Evolutionary conservation across 805 yeast genomes (phyloP), one percentile per base, ranked within the genome.

Genomic region (Candida maris): DNA sequence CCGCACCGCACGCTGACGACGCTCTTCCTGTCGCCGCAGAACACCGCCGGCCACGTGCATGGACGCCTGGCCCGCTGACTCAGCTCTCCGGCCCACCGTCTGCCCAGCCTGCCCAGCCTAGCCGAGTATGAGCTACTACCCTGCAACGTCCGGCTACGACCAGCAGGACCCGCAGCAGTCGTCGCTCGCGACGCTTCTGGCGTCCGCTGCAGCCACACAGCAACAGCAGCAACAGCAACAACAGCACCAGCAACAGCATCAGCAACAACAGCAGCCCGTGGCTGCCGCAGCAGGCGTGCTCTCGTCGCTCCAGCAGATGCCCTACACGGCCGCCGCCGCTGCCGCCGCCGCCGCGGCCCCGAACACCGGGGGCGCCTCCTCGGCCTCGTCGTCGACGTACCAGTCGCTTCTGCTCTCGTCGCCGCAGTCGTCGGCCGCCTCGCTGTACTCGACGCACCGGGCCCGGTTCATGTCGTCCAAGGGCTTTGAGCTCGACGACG

Each of bases 401-500:
- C 54, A 49, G 33, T 50, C 56, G 12, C 31, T 52, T 38, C 39
- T 50, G 12, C 37, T 45, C 17, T 52, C 56, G 13, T 52, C 57
- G 2, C 57, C 58, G 10, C 52, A 53, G 34, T 46, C 52, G 14
- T 52, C 58, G 10, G 34, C 46, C 8, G 45, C 53, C 10, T 52
- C 57, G 6, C 30, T 55, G 14, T 52, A 51, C 32, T 50, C 58
- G 14, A 37, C 46, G 8, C 52, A 46, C 20, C 59, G 81, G 27
- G 72, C 78, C 27, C 63, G 80, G 46, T 74, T 75, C 51, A 73
- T 74, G 61, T 67, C 72, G 20, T 73, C 79, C 16, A 77, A 77
- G 46, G 75, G 78, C 21, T 77, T 77, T 57, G 84, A 77, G 41
- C 47, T 70, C 6, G 83, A 77, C 49, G 84, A 77, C 50, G 84